A percentile compares a stretch with the other conserved stretches of the same genome.
Evolutionary conservation across 1,284 basidiomycete genomes (phyloP).

Genomic region (Austroboletus niveus): DNA sequence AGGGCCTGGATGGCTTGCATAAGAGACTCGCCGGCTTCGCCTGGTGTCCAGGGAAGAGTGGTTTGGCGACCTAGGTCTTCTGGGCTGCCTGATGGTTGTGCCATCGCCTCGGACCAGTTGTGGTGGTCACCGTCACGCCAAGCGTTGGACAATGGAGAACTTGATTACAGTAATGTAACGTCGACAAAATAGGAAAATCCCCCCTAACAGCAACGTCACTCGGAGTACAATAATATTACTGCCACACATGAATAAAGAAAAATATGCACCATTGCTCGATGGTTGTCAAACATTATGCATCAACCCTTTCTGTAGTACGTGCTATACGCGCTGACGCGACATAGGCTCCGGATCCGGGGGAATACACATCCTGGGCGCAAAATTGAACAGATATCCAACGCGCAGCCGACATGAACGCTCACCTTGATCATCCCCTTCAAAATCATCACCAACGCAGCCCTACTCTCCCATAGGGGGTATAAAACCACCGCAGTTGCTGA

Average conservation of each 20-base stretch:
- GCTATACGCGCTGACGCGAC: conserved; percentile 16
- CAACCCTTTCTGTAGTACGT: background rate
- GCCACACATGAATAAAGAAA: too few species aligned
- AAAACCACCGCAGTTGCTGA: conserved; percentile 75
- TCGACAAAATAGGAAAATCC: too few species aligned
- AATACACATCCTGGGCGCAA: conserved; percentile 44
- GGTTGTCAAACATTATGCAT: conserved; percentile 2
- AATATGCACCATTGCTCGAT: too few species aligned
- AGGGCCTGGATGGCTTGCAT: conserved; percentile 67
- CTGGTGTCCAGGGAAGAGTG: conserved; percentile 44
- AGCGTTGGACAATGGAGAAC: background rate
- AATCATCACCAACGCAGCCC: conserved; percentile 62
- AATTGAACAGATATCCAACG: background rate
- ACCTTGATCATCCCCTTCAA: conserved; percentile 63
- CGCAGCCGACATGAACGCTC: conserved; percentile 1
- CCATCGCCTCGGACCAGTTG: conserved; percentile 23
- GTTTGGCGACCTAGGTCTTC: conserved; percentile 42
- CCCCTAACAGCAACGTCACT: too few species aligned
- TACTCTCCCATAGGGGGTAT: conserved; percentile 85
- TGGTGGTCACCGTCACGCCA: conserved; percentile 10
- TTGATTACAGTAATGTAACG: too few species aligned
- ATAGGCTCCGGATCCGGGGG: conserved; percentile 51
- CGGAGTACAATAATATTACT: too few species aligned
- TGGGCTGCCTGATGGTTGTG: conserved; percentile 37
- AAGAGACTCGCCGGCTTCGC: conserved; percentile 42